Conservation (phyloP, 2,329 filamentous ascomycete genomes). For the Rutstroemia sp. region DNA sequence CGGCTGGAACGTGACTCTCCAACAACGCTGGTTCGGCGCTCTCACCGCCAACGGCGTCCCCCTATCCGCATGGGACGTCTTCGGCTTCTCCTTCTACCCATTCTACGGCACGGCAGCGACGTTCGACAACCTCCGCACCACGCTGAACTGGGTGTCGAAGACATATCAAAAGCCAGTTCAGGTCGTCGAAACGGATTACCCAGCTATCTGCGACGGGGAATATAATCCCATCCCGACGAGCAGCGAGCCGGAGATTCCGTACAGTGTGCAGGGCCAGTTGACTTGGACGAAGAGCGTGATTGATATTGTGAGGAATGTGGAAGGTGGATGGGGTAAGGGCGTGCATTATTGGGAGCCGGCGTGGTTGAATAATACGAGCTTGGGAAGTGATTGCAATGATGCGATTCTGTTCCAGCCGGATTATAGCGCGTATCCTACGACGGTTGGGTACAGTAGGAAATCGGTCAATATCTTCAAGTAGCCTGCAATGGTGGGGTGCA, state of each 20-base stretch:
- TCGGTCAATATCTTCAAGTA: constrained; percentile 3
- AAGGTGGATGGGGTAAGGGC: constrained; percentile 43
- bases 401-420: constrained; percentile 50
- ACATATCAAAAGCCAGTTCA: constrained; percentile 58
- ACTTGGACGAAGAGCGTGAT: constrained; percentile 54
- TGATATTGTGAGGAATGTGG: constrained; percentile 44
- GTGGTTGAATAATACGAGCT: constrained; percentile 33
- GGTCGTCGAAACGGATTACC: constrained; percentile 66
- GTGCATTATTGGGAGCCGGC: constrained; percentile 68
- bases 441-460: constrained; percentile 1
- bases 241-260: constrained; percentile 44
- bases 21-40: constrained; percentile 57
- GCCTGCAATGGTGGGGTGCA: background rate
- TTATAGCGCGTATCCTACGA: constrained; percentile 22
- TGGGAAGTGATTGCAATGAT: constrained; percentile 57
- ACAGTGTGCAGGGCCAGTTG: constrained; percentile 53
- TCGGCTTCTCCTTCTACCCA: constrained; percentile 66
- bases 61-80: constrained; percentile 57
- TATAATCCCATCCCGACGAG: constrained; percentile 32
- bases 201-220: constrained; percentile 52
- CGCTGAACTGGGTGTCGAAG: constrained; percentile 48
- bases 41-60: constrained; percentile 45
- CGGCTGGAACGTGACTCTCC: constrained; percentile 60
- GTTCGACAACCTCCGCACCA: constrained; percentile 46
- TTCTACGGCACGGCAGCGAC: constrained; percentile 58